Percentiles rank a stretch among this genome's conserved stretches.
phyloP scores from a whole-genome alignment of 371 early-diverging fungal genomes.

The Apophysomyces elegans region DNA sequence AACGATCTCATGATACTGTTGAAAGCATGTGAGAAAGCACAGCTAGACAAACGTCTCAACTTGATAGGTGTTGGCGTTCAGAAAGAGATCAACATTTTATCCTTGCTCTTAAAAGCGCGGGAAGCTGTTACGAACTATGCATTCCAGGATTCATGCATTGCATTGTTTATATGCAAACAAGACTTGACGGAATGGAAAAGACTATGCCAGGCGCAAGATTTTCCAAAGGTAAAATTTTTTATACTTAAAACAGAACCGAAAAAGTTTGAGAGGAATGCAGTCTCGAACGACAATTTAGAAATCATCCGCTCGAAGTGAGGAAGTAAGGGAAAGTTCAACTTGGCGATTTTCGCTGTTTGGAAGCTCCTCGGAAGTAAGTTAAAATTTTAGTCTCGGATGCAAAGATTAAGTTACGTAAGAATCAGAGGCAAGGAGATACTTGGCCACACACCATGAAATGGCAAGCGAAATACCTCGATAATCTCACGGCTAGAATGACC shows the following conservation, averaged over 20 bases:
- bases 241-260: constrained; percentile 9
- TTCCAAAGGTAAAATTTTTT: constrained; percentile 43
- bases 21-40: constrained; percentile 18
- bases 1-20: neutral
- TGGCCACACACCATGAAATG: constrained; percentile 64
- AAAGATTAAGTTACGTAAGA: neutral
- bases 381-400: neutral
- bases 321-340: constrained; percentile 13
- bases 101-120: constrained; percentile 45
- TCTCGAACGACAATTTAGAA: constrained; percentile 18
- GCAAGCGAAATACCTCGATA: constrained; percentile 57
- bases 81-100: constrained; percentile 51
- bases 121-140: constrained; percentile 57
- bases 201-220: constrained; percentile 52
- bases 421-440: constrained; percentile 35
- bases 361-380: constrained; percentile 26
- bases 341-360: constrained; percentile 27
- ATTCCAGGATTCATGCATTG: constrained; percentile 58
- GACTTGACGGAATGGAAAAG: constrained; percentile 56
- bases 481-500: constrained; percentile 65
- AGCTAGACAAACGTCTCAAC: constrained; percentile 23
- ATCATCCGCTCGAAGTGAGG: constrained; percentile 18
- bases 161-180: constrained; percentile 50
- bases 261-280: neutral
- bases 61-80: constrained; percentile 55